Percentiles rank a stretch among this genome's conserved stretches.
Conservation (phyloP, 2,329 filamentous ascomycete genomes). For the Botrytis squamosa region DNA sequence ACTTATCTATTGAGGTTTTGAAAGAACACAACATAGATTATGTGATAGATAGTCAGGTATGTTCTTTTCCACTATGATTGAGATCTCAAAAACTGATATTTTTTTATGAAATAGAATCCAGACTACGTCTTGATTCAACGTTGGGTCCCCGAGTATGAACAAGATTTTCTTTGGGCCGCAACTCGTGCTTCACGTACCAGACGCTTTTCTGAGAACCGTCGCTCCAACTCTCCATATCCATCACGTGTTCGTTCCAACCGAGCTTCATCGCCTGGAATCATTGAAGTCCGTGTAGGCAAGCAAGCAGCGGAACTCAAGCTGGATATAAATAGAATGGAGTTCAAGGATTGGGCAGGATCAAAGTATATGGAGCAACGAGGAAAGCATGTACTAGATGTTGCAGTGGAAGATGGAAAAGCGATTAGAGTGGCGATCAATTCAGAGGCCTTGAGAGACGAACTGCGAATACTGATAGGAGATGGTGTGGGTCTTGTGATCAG, state of each 20-base stretch:
- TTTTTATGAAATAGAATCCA: constrained; percentile 50
- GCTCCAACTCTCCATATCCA: not conserved
- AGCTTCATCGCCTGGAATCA: not conserved
- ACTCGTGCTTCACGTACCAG: constrained; percentile 52
- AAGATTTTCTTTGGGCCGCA: constrained; percentile 70
- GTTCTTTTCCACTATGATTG: not conserved
- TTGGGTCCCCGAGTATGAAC: constrained; percentile 69
- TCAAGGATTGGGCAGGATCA: not conserved
- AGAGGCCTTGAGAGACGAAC: not conserved
- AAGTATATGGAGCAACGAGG: not conserved
- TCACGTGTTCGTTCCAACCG: not conserved
- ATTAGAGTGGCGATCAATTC: constrained; percentile 14
- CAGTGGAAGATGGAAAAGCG: not conserved
- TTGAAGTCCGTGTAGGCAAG: not conserved
- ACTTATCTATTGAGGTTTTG: constrained; percentile 62
- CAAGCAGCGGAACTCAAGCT: not conserved
- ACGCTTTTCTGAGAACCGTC: not conserved
- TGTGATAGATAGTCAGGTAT: constrained; percentile 46
- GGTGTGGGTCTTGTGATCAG: not conserved
- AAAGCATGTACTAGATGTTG: constrained; percentile 20
- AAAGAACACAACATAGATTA: constrained; percentile 56
- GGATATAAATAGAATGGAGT: constrained; percentile 7
- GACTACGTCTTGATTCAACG: constrained; percentile 72
- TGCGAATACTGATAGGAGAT: not conserved
- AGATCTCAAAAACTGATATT: not conserved